phyloP scores from a whole-genome alignment of 495 filamentous ascomycete species.

The Talaromyces stipitatus region DNA sequence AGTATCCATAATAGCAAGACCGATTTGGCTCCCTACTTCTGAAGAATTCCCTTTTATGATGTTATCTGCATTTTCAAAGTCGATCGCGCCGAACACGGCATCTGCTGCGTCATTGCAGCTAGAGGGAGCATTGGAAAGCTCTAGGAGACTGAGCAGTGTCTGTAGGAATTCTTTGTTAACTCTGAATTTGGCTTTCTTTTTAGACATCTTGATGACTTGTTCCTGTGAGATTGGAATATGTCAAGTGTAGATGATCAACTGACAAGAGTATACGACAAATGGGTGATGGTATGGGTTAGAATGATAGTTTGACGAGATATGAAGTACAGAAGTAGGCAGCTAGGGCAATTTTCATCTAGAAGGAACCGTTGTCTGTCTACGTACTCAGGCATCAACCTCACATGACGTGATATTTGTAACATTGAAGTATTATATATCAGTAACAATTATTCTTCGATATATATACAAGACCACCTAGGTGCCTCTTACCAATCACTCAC shows the following conservation, averaged over 20 bases:
- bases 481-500: conserved; percentile 47
- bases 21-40: background rate
- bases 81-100: background rate
- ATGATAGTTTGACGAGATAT: no score
- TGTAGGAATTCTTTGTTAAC: background rate
- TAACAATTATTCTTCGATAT: background rate
- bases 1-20: background rate
- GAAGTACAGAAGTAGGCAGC: no score
- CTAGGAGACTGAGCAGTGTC: background rate
- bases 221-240: no score
- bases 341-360: no score
- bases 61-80: background rate
- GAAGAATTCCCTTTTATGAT: background rate
- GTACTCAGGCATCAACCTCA: background rate
- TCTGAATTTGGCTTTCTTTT: background rate
- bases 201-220: background rate
- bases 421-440: no score
- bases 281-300: no score
- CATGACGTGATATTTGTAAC: background rate
- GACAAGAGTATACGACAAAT: no score
- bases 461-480: background rate
- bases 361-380: no score
- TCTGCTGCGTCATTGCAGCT: background rate
- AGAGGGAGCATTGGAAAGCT: background rate
- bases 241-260: no score